Evolutionary conservation across 2,329 filamentous ascomycete species (phyloP), one percentile per base, ranked within the genome.

Genomic region (Grosmannia clavigera): DNA sequence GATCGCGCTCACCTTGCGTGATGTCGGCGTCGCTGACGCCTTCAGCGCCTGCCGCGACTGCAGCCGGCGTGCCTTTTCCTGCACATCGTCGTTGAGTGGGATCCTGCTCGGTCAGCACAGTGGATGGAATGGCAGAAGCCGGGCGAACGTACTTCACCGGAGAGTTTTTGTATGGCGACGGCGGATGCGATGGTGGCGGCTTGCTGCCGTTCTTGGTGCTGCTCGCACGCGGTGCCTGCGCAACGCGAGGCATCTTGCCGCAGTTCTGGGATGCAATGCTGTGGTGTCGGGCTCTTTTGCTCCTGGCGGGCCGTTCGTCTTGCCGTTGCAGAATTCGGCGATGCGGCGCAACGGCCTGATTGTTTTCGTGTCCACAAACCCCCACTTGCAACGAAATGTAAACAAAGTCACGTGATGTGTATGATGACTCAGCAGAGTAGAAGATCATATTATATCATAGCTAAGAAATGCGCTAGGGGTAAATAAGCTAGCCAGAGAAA

Each of bases 71-170:
- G 91, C 92, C 73, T 95, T 96, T 75, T 99, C 94, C 67, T 87
- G 84, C 62, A 84, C 86, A 78, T 99, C 94, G 76, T 99, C 94
- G 76, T 97, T 97, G 64, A 99, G 83, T 43, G 94, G 92, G 62
- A 99, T 95, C 71, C 90, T 95, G 68, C 6, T 25, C 10, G 25
- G 25, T 25, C 3, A 25, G 25, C 22, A 25, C 22, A 11, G 3
- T 25, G 11, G 48, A 9, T 10, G 35, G 3, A 35, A 11, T 10
- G 35, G 35, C 10, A 38, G 9, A 3, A 40, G 14, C 31, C 31
- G 31, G 31, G 31, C 31, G 7, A 5, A 40, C 78, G 69, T 73
- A 83, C 80, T 82, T 83, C 60, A 82, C 69, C 5, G 79, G 77
- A 31, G 80, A 80, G 66, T 81, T 82, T 70, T 81, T 82, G 70